These are phyloP conservation scores for Hypericum androsaemum DNA, from an alignment of 345 rosid species.

Conservation along the genomic window DNA sequence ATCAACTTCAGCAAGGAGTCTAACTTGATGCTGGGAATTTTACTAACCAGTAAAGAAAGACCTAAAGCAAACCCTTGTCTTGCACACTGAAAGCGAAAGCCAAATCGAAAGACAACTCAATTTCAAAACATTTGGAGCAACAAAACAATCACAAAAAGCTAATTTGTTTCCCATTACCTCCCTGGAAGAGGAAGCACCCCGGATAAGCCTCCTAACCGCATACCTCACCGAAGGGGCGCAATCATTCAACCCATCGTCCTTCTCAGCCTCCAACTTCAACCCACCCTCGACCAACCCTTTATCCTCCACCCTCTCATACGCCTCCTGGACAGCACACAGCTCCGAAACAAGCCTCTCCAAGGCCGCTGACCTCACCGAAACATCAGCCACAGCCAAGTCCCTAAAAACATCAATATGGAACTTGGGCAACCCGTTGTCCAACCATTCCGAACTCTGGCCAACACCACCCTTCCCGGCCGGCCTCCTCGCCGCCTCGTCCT, in stretches of 20 bases:
- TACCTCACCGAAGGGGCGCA: slow-evolving; percentile 84
- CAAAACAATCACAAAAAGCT: neutral
- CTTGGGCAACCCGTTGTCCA: slow-evolving; percentile 35
- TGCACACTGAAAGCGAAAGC: slow-evolving; percentile 51
- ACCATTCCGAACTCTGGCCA: neutral
- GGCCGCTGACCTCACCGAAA: slow-evolving; percentile 47
- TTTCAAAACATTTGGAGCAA: neutral
- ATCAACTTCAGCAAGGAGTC: slow-evolving; percentile 68
- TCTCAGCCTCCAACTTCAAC: slow-evolving; percentile 69
- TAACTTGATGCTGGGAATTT: slow-evolving; percentile 48
- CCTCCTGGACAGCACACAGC: slow-evolving; percentile 68
- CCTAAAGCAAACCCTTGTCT: slow-evolving; percentile 96
- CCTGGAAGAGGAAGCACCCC: slow-evolving; percentile 90
- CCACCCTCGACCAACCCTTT: slow-evolving; percentile 44
- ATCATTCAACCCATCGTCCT: slow-evolving; percentile 72
- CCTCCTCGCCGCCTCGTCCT: slow-evolving; percentile 14
- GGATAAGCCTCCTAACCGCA: slow-evolving; percentile 77
- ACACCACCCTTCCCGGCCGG: slow-evolving; percentile 11
- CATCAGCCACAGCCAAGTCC: slow-evolving; percentile 59
- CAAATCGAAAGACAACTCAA: neutral
- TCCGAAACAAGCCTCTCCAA: slow-evolving; percentile 54
- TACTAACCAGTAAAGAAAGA: slow-evolving; percentile 44
- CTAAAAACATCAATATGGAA: slow-evolving; percentile 64
- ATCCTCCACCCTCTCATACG: slow-evolving; percentile 38
- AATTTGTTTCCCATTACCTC: slow-evolving; percentile 38